Evolutionary conservation across 2,329 filamentous ascomycete genomes (phyloP).

Genomic region (Colletotrichum sp.): DNA sequence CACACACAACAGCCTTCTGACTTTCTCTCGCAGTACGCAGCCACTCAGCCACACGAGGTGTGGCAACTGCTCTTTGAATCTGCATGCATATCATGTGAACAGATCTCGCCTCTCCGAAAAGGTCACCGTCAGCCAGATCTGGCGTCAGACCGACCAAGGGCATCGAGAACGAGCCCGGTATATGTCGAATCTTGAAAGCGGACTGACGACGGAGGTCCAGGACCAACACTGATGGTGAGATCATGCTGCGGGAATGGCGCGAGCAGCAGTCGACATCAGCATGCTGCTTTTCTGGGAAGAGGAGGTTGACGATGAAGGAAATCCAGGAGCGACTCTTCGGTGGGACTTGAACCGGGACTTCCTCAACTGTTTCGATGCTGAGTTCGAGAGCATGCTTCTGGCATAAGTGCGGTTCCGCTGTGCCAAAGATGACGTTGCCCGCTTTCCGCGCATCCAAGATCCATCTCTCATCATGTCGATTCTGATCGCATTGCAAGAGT

Average conservation of each 20-base stretch:
- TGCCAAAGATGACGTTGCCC: conserved; percentile 15
- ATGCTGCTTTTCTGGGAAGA: not conserved
- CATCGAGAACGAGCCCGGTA: not conserved
- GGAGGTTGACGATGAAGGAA: not conserved
- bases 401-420: not conserved
- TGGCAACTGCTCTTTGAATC: not conserved
- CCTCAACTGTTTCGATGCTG: not conserved
- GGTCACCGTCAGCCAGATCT: not conserved
- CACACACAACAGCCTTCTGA: not conserved
- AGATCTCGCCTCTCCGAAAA: conserved; percentile 4
- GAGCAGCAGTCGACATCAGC: not conserved
- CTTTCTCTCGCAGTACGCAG: not conserved
- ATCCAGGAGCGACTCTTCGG: not conserved
- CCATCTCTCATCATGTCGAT: conserved; percentile 32
- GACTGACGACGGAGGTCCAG: not conserved
- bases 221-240: not conserved
- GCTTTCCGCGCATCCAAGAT: conserved; percentile 24
- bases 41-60: not conserved
- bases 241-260: not conserved
- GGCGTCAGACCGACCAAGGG: not conserved
- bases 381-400: not conserved
- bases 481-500: conserved; percentile 27
- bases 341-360: not conserved
- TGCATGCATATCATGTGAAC: not conserved
- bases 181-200: not conserved